phyloP scores from a whole-genome alignment of 225 moss, liverwort and hornwort genomes.

The Sphagnum contortum region DNA sequence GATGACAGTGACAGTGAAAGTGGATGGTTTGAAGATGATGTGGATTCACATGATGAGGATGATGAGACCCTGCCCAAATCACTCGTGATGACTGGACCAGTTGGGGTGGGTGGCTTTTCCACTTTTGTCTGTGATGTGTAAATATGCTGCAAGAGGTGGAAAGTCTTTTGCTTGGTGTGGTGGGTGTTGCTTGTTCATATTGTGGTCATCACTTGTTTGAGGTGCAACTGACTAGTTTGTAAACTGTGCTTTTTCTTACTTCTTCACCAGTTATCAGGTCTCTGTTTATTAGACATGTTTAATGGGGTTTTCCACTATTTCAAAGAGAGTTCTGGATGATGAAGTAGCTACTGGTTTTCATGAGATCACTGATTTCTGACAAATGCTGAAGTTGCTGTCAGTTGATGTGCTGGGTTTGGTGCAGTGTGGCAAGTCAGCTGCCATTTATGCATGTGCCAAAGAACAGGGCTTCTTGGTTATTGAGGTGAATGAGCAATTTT shows the following conservation, averaged over 20 bases:
- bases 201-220: too few species aligned
- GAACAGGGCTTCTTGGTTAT: slow-evolving; percentile 73
- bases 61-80: slow-evolving; percentile 43
- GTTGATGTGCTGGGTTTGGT: neutral
- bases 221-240: too few species aligned
- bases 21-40: slow-evolving; percentile 40
- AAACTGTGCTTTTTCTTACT: too few species aligned
- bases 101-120: slow-evolving; percentile 39
- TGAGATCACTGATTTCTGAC: too few species aligned
- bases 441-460: slow-evolving; percentile 80
- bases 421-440: slow-evolving; percentile 91
- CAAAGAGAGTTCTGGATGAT: too few species aligned
- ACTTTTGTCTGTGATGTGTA: neutral
- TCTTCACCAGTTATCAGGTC: too few species aligned
- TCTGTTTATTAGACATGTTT: too few species aligned
- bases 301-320: too few species aligned
- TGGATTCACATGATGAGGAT: slow-evolving; percentile 37
- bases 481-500: slow-evolving; percentile 34
- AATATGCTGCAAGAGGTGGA: neutral
- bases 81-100: slow-evolving; percentile 67
- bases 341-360: too few species aligned
- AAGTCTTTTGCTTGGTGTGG: too few species aligned
- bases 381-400: too few species aligned
- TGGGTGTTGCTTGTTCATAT: too few species aligned
- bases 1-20: slow-evolving; percentile 54